Evolutionary conservation across 805 yeast species (phyloP), one percentile per base, ranked within the genome.

Genomic region (Debaryomyces hansenii): DNA sequence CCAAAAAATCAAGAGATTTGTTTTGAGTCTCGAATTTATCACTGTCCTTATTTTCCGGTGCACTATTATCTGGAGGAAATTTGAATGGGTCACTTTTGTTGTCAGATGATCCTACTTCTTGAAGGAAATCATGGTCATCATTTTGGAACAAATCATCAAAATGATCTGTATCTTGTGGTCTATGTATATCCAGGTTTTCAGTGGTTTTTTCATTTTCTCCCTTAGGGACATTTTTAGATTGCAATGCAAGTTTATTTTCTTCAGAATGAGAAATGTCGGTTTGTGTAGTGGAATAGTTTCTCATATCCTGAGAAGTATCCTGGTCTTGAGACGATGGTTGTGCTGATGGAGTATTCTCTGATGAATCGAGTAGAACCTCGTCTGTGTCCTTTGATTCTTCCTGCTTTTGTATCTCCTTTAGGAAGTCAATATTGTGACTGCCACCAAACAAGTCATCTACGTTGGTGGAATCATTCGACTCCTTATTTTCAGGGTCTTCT

Each of bases 1-100:
- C 63, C 34, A 47, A 40, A 40, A 44, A 44, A 21, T 38, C 47
- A 11, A 44, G 33, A 24, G 42, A 31, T 8, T 18, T 36, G 12
- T 33, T 33, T 33, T 33, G 32, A 20, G 21, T 11, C 12, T 38
- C 29, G 4, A 7, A 15, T 35, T 35, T 14, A 2, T 35, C 18
- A 16, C n/a, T 16, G 27, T 14, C 18, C 24, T 37, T 16, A 18
- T 5, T 10, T 3, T 37, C 29, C 3, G 5, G 10, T 16, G 18
- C 18, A 24, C 10, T 24, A 24, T 24, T 14, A 9, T 14, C 14
- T 31, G 34, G 16, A 8, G 34, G 34, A 31, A 31, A 31, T 14
- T 31, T 11, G 11, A n/a, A 31, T n/a, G 14, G 7, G 34, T 31
- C 14, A 31, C 4, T 31, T 9, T 31, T 14, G 4, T 31, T 31